phyloP scores from a whole-genome alignment of 73 alveolate genomes.

The Paraurostyla sp. region DNA sequence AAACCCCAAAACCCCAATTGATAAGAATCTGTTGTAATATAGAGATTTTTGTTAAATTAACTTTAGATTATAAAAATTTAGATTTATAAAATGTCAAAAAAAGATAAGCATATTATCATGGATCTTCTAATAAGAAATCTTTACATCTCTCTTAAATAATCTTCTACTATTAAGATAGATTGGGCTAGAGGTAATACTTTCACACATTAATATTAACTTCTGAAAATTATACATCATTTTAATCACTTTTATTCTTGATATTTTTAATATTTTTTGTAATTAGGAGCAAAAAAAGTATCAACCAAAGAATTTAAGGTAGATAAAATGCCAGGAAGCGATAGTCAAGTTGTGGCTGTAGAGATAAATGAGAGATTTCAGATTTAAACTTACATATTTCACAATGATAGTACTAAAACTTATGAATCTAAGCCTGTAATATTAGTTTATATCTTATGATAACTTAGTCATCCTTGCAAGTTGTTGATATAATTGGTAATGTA shows the following conservation, averaged over 20 bases:
- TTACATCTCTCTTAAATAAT: background rate
- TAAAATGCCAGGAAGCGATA: too few species aligned
- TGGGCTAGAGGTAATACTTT: constrained; percentile 20
- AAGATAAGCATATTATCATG: constrained; percentile 25
- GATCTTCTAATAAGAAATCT: background rate
- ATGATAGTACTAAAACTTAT: background rate
- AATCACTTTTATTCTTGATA: too few species aligned
- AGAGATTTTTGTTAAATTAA: too few species aligned
- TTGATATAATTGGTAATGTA: background rate
- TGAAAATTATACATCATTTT: too few species aligned
- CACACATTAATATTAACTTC: too few species aligned
- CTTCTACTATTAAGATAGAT: background rate
- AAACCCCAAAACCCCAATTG: too few species aligned
- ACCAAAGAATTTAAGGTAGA: constrained; percentile 5
- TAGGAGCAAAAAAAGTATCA: constrained; percentile 3
- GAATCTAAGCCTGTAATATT: constrained; percentile 15
- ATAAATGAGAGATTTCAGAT: constrained; percentile 12
- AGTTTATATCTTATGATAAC: background rate
- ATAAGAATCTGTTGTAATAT: too few species aligned
- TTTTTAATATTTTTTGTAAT: too few species aligned
- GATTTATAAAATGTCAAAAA: too few species aligned
- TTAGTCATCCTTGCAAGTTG: background rate
- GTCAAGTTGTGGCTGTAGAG: too few species aligned
- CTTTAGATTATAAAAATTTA: too few species aligned
- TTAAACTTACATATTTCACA: background rate